Percentiles rank a stretch among this genome's conserved stretches.
phyloP scores from a whole-genome alignment of 2,329 filamentous ascomycete species.

The Cordyceps cateniannulata region DNA sequence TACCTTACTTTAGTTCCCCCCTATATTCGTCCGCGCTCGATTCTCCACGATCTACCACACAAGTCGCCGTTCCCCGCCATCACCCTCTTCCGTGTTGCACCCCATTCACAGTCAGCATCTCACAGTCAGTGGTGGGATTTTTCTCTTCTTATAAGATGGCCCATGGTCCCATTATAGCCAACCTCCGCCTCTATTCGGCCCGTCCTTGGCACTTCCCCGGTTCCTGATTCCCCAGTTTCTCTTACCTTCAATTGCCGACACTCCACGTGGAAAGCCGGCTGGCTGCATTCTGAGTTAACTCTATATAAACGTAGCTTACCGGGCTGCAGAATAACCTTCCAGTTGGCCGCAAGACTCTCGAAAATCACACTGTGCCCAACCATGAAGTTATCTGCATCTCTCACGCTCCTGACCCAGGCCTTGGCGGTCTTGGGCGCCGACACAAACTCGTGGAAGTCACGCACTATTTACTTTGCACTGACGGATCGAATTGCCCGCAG shows the following conservation, averaged over 20 bases:
- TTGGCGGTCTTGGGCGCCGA: conserved; percentile 24
- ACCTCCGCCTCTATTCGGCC: conserved; percentile 1
- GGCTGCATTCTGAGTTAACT: neutral
- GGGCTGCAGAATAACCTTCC: neutral
- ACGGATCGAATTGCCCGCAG: conserved; percentile 49
- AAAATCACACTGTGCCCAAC: no score
- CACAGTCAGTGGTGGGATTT: neutral
- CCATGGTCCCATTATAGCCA: neutral
- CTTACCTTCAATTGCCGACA: neutral
- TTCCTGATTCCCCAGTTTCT: neutral
- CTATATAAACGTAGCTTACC: neutral
- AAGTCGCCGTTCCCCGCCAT: neutral
- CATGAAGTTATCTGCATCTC: conserved; percentile 14
- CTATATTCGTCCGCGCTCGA: neutral
- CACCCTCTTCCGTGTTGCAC: neutral
- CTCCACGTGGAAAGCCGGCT: neutral
- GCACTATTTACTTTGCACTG: conserved; percentile 53
- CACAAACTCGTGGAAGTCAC: conserved; percentile 42
- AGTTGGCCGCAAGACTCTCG: neutral
- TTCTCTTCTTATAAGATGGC: neutral
- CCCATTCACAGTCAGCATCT: neutral
- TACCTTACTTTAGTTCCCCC: no score
- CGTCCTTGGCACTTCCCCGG: neutral
- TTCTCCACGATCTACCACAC: neutral
- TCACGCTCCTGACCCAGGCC: conserved; percentile 11